Evolutionary conservation across 495 filamentous ascomycete genomes (phyloP).

Genomic region (Hyaloscypha bicolor): DNA sequence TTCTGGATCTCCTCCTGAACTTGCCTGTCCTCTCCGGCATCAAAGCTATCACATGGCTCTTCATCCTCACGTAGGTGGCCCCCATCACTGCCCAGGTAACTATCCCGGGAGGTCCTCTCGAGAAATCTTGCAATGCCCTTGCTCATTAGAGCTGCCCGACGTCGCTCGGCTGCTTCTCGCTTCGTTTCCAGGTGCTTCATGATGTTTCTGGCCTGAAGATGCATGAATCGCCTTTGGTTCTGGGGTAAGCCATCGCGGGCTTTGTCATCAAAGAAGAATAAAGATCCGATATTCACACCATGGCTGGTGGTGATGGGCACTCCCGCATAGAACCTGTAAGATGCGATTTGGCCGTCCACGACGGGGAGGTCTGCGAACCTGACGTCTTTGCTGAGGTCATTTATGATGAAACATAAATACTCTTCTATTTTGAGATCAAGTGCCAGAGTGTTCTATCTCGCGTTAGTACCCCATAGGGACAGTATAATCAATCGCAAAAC

Average conservation of each 20-base stretch:
- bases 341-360: constrained; percentile 40
- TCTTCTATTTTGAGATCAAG: constrained; percentile 11
- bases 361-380: constrained; percentile 48
- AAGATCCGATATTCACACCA: constrained; percentile 70
- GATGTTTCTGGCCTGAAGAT: constrained; percentile 45
- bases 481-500: too few species aligned
- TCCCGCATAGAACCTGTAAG: constrained; percentile 62
- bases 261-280: constrained; percentile 66
- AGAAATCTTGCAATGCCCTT: constrained; percentile 63
- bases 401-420: constrained; percentile 29
- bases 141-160: constrained; percentile 58
- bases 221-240: constrained; percentile 37
- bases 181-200: constrained; percentile 65
- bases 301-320: constrained; percentile 66
- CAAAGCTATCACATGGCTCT: neutral
- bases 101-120: constrained; percentile 37
- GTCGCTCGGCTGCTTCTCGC: constrained; percentile 58
- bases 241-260: constrained; percentile 47
- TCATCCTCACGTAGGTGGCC: constrained; percentile 55
- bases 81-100: constrained; percentile 34
- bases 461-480: neutral
- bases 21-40: neutral
- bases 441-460: constrained; percentile 17
- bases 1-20: neutral
- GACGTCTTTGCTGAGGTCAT: constrained; percentile 52